Evolutionary conservation across 1,284 basidiomycete genomes (phyloP).

Genomic region (Rugiboletus extremiorientalis): DNA sequence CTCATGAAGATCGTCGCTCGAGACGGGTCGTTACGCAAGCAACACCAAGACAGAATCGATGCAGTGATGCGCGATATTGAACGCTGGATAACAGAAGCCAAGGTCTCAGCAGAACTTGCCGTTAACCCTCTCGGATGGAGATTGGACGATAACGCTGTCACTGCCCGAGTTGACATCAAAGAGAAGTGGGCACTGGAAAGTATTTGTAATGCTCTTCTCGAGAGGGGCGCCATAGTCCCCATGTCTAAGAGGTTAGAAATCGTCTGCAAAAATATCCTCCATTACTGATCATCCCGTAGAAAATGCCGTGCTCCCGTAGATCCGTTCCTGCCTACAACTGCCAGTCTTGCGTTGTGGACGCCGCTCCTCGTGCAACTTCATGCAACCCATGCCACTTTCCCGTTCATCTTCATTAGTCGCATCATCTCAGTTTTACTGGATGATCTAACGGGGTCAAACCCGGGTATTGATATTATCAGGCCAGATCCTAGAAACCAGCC

Average conservation of each 20-base stretch:
- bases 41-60: conserved; percentile 51
- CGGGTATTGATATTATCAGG: conserved; percentile 8
- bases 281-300: conserved; percentile 38
- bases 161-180: conserved; percentile 39
- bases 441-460: conserved; percentile 7
- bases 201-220: conserved; percentile 63
- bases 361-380: conserved; percentile 68
- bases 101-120: conserved; percentile 53
- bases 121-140: conserved; percentile 50
- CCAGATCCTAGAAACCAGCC: conserved; percentile 9
- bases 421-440: conserved; percentile 46
- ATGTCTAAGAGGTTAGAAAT: conserved; percentile 70
- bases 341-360: conserved; percentile 66
- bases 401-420: conserved; percentile 49
- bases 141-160: conserved; percentile 31
- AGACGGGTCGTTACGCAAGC: conserved; percentile 58
- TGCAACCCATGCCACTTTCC: conserved; percentile 54
- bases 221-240: conserved; percentile 72
- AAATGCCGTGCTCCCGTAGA: conserved; percentile 55
- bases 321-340: conserved; percentile 49
- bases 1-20: conserved; percentile 59
- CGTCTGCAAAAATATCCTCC: neutral
- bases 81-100: conserved; percentile 73
- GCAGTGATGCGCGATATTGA: conserved; percentile 56
- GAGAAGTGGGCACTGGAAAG: conserved; percentile 70